phyloP scores from a whole-genome alignment of 2,329 filamentous ascomycete species.

The Sphaerostilbella broomeana region DNA sequence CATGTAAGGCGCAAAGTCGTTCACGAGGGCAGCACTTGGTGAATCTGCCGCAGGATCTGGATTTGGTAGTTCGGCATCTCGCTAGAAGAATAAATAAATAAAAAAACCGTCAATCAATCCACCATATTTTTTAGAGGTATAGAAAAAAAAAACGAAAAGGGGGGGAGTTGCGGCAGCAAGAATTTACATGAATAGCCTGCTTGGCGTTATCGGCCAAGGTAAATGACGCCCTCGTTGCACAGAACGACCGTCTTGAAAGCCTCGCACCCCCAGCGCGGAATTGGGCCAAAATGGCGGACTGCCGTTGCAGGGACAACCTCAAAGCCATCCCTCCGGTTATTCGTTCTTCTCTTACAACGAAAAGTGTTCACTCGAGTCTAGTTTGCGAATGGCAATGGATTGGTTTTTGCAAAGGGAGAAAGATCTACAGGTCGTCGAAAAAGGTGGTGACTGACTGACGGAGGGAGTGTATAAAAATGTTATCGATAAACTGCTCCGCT shows the following conservation, averaged over 20 bases:
- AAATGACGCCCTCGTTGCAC: slow-evolving; percentile 31
- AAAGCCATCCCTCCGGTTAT: too few species aligned
- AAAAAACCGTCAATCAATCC: not conserved
- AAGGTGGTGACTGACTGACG: too few species aligned
- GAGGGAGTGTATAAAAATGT: too few species aligned
- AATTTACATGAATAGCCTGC: slow-evolving; percentile 29
- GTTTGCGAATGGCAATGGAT: too few species aligned
- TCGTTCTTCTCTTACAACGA: too few species aligned
- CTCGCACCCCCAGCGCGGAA: slow-evolving; percentile 20
- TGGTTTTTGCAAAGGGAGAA: too few species aligned
- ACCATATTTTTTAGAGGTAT: too few species aligned
- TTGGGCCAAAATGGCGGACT: slow-evolving; percentile 26
- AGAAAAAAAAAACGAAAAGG: too few species aligned
- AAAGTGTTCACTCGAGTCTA: too few species aligned
- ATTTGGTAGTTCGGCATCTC: slow-evolving; percentile 45
- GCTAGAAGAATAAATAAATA: slow-evolving; percentile 13
- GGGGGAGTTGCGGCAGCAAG: too few species aligned
- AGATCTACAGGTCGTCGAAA: too few species aligned
- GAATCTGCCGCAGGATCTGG: slow-evolving; percentile 70
- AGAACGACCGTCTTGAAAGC: slow-evolving; percentile 25
- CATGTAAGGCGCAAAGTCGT: slow-evolving; percentile 79
- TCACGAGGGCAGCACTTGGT: slow-evolving; percentile 65
- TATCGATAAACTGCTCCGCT: too few species aligned
- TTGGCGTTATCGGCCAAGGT: slow-evolving; percentile 29
- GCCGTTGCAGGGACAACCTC: slow-evolving; percentile 33